Percentiles rank a stretch among this genome's conserved stretches.
These are phyloP conservation scores for Leccinum subtestaceum DNA, from an alignment of 768 basidiomycete genomes.

Conservation along the genomic window DNA sequence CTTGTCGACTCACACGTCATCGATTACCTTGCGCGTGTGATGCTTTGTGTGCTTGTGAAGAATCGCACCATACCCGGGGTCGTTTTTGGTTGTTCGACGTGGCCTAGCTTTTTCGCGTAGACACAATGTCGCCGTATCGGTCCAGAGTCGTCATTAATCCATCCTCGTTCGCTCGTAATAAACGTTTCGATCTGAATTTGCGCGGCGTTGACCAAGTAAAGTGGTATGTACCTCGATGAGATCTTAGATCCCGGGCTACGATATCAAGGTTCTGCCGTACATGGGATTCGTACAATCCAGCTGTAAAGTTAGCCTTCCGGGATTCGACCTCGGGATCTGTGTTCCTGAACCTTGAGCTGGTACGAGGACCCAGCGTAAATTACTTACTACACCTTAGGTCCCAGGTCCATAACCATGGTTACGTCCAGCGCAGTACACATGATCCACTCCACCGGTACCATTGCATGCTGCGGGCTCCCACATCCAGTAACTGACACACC, in stretches of 20 bases:
- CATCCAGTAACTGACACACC: neutral
- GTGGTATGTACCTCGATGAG: neutral
- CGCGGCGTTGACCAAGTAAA: neutral
- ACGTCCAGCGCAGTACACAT: neutral
- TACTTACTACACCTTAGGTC: neutral
- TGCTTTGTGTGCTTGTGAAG: slow-evolving; percentile 3
- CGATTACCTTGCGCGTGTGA: slow-evolving; percentile 2
- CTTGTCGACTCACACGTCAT: slow-evolving; percentile 16
- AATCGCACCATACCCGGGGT: slow-evolving; percentile 3
- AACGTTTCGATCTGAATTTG: neutral
- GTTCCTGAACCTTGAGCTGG: neutral
- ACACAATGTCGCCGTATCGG: slow-evolving; percentile 4
- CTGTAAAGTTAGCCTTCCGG: neutral
- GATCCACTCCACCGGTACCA: neutral
- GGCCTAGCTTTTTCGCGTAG: slow-evolving; percentile 10
- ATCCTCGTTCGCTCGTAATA: neutral
- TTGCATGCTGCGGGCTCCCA: slow-evolving; percentile 1
- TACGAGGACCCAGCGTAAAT: neutral
- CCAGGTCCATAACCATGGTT: neutral
- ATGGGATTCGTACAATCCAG: slow-evolving; percentile 2
- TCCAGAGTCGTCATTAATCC: neutral
- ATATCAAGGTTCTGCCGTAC: slow-evolving; percentile 11
- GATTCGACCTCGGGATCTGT: slow-evolving; percentile 11
- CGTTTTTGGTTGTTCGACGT: neutral
- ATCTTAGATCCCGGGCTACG: neutral